A percentile compares a stretch with the other conserved stretches of the same genome.
Conservation (phyloP, 805 yeast species). For the Candida piceae region DNA sequence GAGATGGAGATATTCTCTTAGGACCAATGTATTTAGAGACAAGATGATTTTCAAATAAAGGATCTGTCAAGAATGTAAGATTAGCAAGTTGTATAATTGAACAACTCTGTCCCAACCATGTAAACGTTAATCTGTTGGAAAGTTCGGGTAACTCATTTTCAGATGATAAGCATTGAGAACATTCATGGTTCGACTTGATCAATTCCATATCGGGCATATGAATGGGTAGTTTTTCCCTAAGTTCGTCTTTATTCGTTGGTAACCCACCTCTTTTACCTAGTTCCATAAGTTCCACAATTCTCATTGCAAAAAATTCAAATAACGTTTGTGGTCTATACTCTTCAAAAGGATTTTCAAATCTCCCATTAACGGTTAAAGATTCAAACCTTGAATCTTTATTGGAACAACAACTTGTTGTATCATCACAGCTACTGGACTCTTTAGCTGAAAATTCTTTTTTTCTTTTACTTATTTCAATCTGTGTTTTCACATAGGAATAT, state of each 20-base stretch:
- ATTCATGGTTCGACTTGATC: conserved; percentile 22
- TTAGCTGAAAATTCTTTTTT: conserved; percentile 16
- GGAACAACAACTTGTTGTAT: no score
- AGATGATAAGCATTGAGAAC: conserved; percentile 5
- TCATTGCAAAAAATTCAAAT: conserved; percentile 73
- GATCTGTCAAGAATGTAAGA: conserved; percentile 80
- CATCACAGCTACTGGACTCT: no score
- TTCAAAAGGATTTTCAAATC: conserved; percentile 84
- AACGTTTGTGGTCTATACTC: conserved; percentile 89
- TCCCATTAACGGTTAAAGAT: conserved; percentile 57
- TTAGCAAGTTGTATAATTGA: conserved; percentile 66
- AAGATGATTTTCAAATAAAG: conserved; percentile 64
- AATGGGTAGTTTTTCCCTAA: conserved; percentile 56
- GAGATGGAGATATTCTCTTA: conserved; percentile 73
- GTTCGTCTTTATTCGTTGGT: conserved; percentile 41
- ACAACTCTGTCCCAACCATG: conserved; percentile 96
- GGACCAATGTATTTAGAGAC: conserved; percentile 71
- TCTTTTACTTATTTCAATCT: conserved; percentile 46
- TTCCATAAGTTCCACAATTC: conserved; percentile 68
- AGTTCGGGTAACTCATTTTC: conserved; percentile 37
- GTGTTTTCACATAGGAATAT: conserved; percentile 52
- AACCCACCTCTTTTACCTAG: conserved; percentile 53
- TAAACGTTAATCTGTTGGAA: conserved; percentile 51
- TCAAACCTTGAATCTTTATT: conserved; percentile 31
- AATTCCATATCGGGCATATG: conserved; percentile 51